Evolutionary conservation across 1,139 yeast genomes (phyloP), one percentile per base, ranked within the genome.

Genomic region (Kurtzmaniella quercitrusa): DNA sequence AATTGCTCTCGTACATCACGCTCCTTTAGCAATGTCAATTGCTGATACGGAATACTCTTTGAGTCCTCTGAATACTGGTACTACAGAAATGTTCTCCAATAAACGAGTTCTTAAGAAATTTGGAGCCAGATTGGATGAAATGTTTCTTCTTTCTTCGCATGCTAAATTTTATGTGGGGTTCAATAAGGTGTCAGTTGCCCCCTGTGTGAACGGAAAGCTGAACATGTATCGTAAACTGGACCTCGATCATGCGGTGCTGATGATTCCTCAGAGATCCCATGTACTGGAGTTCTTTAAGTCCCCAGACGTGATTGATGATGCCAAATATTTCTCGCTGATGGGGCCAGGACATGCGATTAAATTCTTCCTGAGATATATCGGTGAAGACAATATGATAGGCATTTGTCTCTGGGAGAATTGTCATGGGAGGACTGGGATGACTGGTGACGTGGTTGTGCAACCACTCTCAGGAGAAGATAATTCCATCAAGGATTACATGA

Each of bases 181-280:
- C 55, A 89, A 89, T 59, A 78, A 81, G 48, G 65, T 85, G 14
- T 79, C 84, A n/a, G 65, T 87, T 18, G 95, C 95, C 0, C 95
- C 96, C 0, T 89, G 96, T 64, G 95, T 89, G 41, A 89, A 86
- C 70, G 96, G 96, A n/a, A 89, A 90, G 60, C 85, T 95, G 18
- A 89, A 89, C 58, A 57, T 89, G 41, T 89, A 86, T 60, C 70
- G 94, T 17, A 72, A 80, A 40, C 78, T 88, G 1, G 88, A 80
- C 45, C 63, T 89, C 37, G 94, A 87, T 59, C 53, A 51, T 18
- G 82, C 94, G 0, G 89, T 84, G n/a, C 57, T 66, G 39, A 64
- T 47, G 34, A 66, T 68, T 17, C 65, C 72, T 0, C 34, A 27
- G 12, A 17, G 21, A 12, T 40, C 44, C 34, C 44, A 48, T 11